A percentile compares a stretch with the other conserved stretches of the same genome.
Evolutionary conservation across 2,329 filamentous ascomycete species (phyloP).

Genomic region (Verticillium nonalfalfae): DNA sequence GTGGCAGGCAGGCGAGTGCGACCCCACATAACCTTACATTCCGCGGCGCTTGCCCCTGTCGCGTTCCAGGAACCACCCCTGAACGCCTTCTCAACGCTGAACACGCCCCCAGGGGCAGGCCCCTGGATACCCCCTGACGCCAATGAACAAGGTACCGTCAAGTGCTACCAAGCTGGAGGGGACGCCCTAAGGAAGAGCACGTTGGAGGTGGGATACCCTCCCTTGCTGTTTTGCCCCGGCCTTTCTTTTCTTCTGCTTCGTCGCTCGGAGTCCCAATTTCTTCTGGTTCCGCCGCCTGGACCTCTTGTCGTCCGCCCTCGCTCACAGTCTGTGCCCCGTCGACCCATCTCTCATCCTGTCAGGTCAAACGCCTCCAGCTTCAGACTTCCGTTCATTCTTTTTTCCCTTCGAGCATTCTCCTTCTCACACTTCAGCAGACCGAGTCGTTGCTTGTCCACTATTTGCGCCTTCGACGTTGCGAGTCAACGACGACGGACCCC

Average conservation of each 20-base stretch:
- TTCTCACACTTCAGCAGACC: background rate
- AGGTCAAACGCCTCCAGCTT: background rate
- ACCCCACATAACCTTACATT: background rate
- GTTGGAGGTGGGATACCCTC: background rate
- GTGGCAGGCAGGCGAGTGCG: background rate
- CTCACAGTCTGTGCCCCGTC: background rate
- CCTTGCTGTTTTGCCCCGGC: background rate
- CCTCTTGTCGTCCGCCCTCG: background rate
- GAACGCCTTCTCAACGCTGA: background rate
- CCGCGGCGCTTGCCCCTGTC: background rate
- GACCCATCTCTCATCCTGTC: background rate
- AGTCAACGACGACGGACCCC: background rate
- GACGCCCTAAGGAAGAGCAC: background rate
- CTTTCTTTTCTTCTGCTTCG: constrained; percentile 2
- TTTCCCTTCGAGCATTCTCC: background rate
- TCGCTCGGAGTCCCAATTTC: constrained; percentile 2
- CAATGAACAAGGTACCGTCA: background rate
- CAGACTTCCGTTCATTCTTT: background rate
- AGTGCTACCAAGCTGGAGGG: background rate
- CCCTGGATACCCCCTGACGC: background rate
- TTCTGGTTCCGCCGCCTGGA: background rate
- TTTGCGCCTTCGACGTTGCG: background rate
- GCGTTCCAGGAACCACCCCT: background rate
- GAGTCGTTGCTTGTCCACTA: background rate
- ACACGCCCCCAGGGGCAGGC: background rate